Evolutionary conservation across 148 eudicot genomes (phyloP), one percentile per base, ranked within the genome.

Genomic region (Spergularia marina): DNA sequence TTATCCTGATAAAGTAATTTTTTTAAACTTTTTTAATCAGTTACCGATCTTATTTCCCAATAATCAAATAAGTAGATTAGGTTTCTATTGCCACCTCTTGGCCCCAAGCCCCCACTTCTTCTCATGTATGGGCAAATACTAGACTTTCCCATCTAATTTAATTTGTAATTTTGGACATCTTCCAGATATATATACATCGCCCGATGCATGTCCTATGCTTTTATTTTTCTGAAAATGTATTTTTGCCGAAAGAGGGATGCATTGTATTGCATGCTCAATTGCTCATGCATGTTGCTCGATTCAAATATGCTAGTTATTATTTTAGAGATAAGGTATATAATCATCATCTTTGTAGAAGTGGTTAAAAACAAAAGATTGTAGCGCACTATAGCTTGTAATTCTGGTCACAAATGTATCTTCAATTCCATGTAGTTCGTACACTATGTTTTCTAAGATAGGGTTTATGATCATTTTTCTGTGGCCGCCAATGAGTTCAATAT

Each of bases 391-490:
- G 16, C 17, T 18, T 57, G 17, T 47, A 12, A 58, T 72, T 58
- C 52, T 72, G 20, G 36, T 72, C 53, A 72, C 18, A 72, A 62
- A 62, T 10, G 36, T 30, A 44, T 72, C 16, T 53, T 16, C 60
- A 56, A 14, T 41, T 2, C n/a, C 40, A 44, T n/a, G 34, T 12
- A 44, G 10, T 39, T 16, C 10, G 6, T 58, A 57, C 5, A 53
- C 25, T 57, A 56, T 59, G 4, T 30, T 30, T 39, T 72, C 11
- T n/a, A 21, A 41, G 75, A 72, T 72, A 72, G 75, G 65, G 65
- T 72, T 72, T 72, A 36, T 58, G n/a, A 72, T 72, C 65, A 17
- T 49, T 39, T 72, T 57, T 40, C 21, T 72, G 75, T 72, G 75
- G 75, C 49, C 11, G 17, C 10, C 49, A 72, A 21, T 30, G 11